phyloP scores from a whole-genome alignment of 2,329 filamentous ascomycete genomes.

The Metarhizium robertsii region DNA sequence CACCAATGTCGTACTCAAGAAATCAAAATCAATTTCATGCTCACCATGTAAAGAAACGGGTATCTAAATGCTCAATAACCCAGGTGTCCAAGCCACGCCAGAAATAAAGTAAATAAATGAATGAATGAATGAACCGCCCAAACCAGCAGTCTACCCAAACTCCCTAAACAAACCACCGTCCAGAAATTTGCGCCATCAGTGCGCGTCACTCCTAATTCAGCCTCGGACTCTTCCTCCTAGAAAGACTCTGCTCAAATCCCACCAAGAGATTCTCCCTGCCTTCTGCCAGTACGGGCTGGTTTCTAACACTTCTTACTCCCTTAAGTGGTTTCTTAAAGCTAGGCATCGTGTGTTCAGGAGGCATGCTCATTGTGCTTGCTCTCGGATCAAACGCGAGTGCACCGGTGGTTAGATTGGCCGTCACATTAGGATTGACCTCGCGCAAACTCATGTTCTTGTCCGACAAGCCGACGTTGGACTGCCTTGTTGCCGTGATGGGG shows the following conservation, averaged over 20 bases:
- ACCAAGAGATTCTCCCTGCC: constrained; percentile 43
- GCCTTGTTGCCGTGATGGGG: constrained; percentile 9
- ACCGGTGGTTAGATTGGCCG: constrained; percentile 28
- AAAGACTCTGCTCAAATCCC: constrained; percentile 34
- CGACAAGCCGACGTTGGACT: constrained; percentile 16
- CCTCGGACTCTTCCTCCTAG: constrained; percentile 46
- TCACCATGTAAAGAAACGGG: constrained; percentile 14
- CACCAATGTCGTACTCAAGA: too few species aligned
- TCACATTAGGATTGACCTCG: constrained; percentile 45
- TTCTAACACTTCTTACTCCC: constrained; percentile 25
- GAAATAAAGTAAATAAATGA: neutral
- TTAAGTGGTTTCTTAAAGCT: constrained; percentile 34
- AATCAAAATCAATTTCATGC: neutral
- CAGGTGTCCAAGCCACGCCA: constrained; percentile 9
- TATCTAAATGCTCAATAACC: constrained; percentile 25
- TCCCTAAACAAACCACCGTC: neutral
- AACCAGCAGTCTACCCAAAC: neutral
- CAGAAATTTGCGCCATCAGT: neutral
- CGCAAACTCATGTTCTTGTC: constrained; percentile 35
- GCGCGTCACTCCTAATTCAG: constrained; percentile 22
- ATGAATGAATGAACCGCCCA: neutral
- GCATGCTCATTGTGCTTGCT: constrained; percentile 30
- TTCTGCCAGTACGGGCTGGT: constrained; percentile 24
- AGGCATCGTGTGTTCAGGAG: constrained; percentile 34
- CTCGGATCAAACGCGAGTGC: constrained; percentile 31